phyloP scores from a whole-genome alignment of 805 yeast species.

The Saccharomycopsis schoenii region DNA sequence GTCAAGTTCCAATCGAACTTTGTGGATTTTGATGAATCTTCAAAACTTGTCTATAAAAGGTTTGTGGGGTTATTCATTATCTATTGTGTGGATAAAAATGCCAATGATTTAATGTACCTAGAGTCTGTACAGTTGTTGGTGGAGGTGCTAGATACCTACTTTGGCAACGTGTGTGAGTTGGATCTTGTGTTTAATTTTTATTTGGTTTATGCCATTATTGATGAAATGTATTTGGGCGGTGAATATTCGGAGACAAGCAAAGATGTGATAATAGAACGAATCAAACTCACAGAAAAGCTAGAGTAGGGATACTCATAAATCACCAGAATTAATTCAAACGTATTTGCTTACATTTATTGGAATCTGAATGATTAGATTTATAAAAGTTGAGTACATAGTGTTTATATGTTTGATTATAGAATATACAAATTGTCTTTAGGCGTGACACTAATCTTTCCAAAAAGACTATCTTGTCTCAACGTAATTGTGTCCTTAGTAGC shows the following conservation, averaged over 20 bases:
- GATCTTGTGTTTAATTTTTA: conserved; percentile 89
- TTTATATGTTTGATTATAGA: background rate
- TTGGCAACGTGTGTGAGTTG: conserved; percentile 86
- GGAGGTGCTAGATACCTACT: conserved; percentile 76
- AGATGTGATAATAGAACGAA: conserved; percentile 50
- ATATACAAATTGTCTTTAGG: conserved; percentile 32
- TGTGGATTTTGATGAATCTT: conserved; percentile 53
- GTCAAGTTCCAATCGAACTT: conserved; percentile 52
- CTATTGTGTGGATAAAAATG: conserved; percentile 68
- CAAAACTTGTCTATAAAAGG: conserved; percentile 71
- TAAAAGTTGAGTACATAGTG: background rate
- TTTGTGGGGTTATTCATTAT: conserved; percentile 90
- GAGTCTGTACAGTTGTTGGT: conserved; percentile 84
- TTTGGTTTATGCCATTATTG: conserved; percentile 71
- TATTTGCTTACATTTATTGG: background rate
- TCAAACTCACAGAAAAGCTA: conserved; percentile 29
- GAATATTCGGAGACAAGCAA: conserved; percentile 84
- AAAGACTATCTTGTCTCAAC: conserved; percentile 38
- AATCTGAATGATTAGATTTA: background rate
- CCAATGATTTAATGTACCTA: conserved; percentile 73
- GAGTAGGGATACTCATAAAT: background rate
- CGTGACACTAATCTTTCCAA: conserved; percentile 47
- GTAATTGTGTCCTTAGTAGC: conserved; percentile 67
- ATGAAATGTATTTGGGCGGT: conserved; percentile 84
- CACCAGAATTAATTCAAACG: too few relatives aligned